These are phyloP conservation scores for Paraphoma sp. DNA, from an alignment of 2,329 filamentous ascomycete genomes.

Conservation along the genomic window DNA sequence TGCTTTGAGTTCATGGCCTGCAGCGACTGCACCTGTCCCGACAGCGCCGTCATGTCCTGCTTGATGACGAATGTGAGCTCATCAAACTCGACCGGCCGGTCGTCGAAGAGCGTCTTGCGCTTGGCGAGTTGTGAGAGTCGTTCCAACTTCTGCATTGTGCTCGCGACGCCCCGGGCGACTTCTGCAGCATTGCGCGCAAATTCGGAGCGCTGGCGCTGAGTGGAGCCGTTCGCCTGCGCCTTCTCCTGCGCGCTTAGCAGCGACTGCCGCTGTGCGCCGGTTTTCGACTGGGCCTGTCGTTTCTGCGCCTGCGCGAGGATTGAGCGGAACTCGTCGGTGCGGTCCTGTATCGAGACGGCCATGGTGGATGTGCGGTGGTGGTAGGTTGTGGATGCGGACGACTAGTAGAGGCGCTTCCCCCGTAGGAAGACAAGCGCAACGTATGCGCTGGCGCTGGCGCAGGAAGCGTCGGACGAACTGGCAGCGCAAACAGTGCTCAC, in stretches of 20 bases:
- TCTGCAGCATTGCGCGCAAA: conserved; percentile 92
- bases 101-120: conserved; percentile 95
- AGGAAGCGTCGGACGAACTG: not conserved
- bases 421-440: conserved; percentile 12
- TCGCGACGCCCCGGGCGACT: conserved; percentile 89
- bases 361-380: conserved; percentile 47
- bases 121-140: conserved; percentile 93
- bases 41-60: conserved; percentile 86
- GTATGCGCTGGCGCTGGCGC: conserved; percentile 10
- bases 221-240: conserved; percentile 61
- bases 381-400: conserved; percentile 7
- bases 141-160: conserved; percentile 93
- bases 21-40: conserved; percentile 86
- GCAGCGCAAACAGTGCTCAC: not conserved
- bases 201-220: conserved; percentile 70
- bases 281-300: conserved; percentile 75
- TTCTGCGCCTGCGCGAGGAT: conserved; percentile 87
- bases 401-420: conserved; percentile 9
- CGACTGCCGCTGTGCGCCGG: conserved; percentile 79
- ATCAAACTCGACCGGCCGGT: conserved; percentile 94
- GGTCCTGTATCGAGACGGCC: conserved; percentile 86
- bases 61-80: conserved; percentile 98
- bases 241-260: conserved; percentile 76
- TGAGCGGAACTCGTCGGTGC: conserved; percentile 92
- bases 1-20: conserved; percentile 78